Conservation (phyloP, 305 asterid species). For the Solanum hybrid region DNA sequence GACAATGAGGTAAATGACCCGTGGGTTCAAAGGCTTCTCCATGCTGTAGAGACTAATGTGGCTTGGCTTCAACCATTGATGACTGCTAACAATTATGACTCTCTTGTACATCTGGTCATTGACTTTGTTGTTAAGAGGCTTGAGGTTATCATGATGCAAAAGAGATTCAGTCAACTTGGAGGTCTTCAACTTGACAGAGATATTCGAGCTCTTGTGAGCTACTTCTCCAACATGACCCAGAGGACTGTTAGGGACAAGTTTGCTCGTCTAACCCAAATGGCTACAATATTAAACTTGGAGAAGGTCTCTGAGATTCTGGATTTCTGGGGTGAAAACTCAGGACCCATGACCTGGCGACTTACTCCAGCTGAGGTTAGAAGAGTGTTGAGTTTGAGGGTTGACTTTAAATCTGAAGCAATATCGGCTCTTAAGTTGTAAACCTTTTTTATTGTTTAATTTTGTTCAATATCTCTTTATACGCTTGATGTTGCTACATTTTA, state of each 20-base stretch:
- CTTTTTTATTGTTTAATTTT: neutral
- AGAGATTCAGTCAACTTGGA: constrained; percentile 86
- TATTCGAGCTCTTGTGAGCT: constrained; percentile 69
- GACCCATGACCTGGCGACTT: constrained; percentile 94
- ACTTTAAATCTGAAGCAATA: constrained; percentile 82
- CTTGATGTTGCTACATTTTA: neutral
- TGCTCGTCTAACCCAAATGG: constrained; percentile 91
- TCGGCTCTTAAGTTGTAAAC: constrained; percentile 68
- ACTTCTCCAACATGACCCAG: constrained; percentile 80
- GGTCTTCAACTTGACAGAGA: constrained; percentile 96
- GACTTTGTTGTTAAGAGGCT: constrained; percentile 88
- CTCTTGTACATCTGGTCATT: constrained; percentile 57
- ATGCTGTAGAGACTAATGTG: constrained; percentile 61
- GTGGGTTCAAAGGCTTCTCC: constrained; percentile 93
- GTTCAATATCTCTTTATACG: neutral
- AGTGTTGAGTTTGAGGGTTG: constrained; percentile 74
- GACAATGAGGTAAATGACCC: constrained; percentile 91
- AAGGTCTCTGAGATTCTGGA: constrained; percentile 89
- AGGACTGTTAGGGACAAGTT: constrained; percentile 87
- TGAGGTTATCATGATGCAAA: constrained; percentile 91
- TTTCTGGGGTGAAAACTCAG: constrained; percentile 97
- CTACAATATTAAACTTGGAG: constrained; percentile 79
- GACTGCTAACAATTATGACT: constrained; percentile 76
- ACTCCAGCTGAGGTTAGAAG: constrained; percentile 94
- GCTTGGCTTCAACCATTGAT: constrained; percentile 79